Conservation (phyloP, 371 early-diverging fungal genomes). For the Apophysomyces sp. region DNA sequence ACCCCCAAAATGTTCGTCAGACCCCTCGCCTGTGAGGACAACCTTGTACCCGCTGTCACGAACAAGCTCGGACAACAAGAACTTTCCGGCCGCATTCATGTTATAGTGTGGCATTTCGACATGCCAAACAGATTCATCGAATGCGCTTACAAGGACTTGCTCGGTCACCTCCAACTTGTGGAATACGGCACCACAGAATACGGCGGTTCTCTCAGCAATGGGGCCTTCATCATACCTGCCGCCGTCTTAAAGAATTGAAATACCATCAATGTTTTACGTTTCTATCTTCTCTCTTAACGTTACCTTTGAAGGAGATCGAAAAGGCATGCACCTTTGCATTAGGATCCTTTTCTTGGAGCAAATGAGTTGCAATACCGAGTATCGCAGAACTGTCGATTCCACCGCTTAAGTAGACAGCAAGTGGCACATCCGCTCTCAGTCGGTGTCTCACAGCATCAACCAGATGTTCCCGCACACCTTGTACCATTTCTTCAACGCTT, state of each 20-base stretch:
- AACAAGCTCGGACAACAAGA: slow-evolving; percentile 14
- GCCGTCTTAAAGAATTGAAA: background rate
- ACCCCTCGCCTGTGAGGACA: slow-evolving; percentile 63
- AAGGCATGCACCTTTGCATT: slow-evolving; percentile 15
- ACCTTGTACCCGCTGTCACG: slow-evolving; percentile 41
- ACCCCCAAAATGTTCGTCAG: slow-evolving; percentile 66
- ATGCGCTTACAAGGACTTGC: slow-evolving; percentile 5
- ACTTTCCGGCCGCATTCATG: slow-evolving; percentile 14
- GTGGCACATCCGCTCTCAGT: slow-evolving; percentile 22
- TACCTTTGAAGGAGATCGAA: slow-evolving; percentile 16
- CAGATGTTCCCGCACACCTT: slow-evolving; percentile 24
- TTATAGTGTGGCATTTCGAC: slow-evolving; percentile 15
- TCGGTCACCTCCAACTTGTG: slow-evolving; percentile 15
- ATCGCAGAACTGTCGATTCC: slow-evolving; percentile 24
- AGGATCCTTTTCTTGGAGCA: slow-evolving; percentile 15
- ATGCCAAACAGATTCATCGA: slow-evolving; percentile 24
- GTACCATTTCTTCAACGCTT: slow-evolving; percentile 19
- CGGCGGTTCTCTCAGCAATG: no score
- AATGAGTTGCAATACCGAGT: slow-evolving; percentile 11
- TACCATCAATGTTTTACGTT: background rate
- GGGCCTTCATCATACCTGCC: slow-evolving; percentile 17
- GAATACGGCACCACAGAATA: slow-evolving; percentile 12
- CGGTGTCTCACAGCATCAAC: slow-evolving; percentile 16
- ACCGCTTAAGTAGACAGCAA: slow-evolving; percentile 23
- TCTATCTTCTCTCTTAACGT: background rate